Conservation (phyloP, 2,329 filamentous ascomycete species). For the Apiospora rasikravindrae region DNA sequence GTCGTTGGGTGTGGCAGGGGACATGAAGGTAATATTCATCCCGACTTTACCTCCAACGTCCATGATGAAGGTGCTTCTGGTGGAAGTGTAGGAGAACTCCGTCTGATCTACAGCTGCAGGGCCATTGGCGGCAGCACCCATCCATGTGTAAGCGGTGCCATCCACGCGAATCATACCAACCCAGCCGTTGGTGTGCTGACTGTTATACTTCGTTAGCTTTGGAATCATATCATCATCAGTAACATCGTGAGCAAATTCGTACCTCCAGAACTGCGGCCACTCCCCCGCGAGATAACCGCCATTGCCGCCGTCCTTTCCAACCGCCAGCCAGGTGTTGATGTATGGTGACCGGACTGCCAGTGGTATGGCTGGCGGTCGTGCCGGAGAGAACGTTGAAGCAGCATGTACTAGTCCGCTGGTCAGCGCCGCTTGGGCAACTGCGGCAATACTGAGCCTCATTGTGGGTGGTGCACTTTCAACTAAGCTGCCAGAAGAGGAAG, state of each 20-base stretch:
- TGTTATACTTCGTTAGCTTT: conserved; percentile 34
- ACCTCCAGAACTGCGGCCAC: conserved; percentile 75
- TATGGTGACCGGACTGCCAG: conserved; percentile 79
- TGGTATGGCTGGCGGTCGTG: conserved; percentile 70
- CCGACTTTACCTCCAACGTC: conserved; percentile 64
- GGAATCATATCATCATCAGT: background rate
- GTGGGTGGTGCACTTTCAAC: background rate
- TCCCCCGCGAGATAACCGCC: conserved; percentile 71
- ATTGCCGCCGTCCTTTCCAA: conserved; percentile 64
- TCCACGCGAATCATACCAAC: conserved; percentile 73
- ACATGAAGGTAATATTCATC: conserved; percentile 73
- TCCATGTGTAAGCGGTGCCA: conserved; percentile 67
- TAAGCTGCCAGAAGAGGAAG: background rate
- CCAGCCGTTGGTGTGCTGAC: conserved; percentile 67
- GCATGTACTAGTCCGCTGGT: conserved; percentile 35
- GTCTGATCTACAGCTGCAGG: conserved; percentile 62
- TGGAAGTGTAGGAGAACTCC: conserved; percentile 73
- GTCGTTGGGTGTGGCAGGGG: conserved; percentile 71
- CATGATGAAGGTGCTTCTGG: conserved; percentile 72
- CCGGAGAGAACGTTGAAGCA: conserved; percentile 65
- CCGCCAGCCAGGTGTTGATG: conserved; percentile 71
- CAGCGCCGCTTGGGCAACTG: conserved; percentile 35
- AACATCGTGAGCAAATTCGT: conserved; percentile 18
- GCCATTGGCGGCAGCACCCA: conserved; percentile 60
- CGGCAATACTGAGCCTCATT: conserved; percentile 35